These are phyloP conservation scores for Craterostigma plantagineum DNA, from an alignment of 257 asterid species.

Conservation along the genomic window DNA sequence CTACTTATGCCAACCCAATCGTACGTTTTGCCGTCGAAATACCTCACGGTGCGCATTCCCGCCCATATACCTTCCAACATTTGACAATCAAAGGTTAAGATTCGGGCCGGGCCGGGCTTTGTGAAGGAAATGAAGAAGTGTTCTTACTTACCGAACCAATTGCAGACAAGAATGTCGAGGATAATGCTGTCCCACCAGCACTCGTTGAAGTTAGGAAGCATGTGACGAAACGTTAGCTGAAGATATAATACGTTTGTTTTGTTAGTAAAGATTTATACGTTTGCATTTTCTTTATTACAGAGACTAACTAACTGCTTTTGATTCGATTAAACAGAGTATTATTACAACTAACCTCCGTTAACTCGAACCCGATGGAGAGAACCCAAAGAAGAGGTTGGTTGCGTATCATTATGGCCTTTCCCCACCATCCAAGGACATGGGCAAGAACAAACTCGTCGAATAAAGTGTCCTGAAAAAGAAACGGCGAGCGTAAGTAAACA, in stretches of 20 bases:
- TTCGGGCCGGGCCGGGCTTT: too few species aligned
- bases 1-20: conserved; percentile 95
- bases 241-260: too few species aligned
- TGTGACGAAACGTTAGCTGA: conserved; percentile 97
- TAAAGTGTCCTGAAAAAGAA: conserved; percentile 57
- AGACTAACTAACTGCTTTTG: too few species aligned
- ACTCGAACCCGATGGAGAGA: conserved; percentile 83
- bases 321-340: too few species aligned
- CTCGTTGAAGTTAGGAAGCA: conserved; percentile 89
- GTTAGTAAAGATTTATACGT: too few species aligned
- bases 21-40: conserved; percentile 81
- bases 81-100: too few species aligned
- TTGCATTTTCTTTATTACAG: too few species aligned
- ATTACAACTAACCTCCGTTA: conserved; percentile 65
- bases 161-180: conserved; percentile 85
- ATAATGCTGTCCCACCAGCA: conserved; percentile 99
- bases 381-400: conserved; percentile 95
- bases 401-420: conserved; percentile 97
- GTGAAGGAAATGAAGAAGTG: too few species aligned
- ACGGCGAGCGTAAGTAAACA: too few species aligned
- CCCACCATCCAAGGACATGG: conserved; percentile 99
- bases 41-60: conserved; percentile 83
- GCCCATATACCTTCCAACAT: conserved; percentile 91
- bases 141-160: conserved; percentile 93
- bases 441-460: conserved; percentile 97